Evolutionary conservation across 495 filamentous ascomycete species (phyloP), one percentile per base, ranked within the genome.

Genomic region (Penicillium psychrofluorescens): DNA sequence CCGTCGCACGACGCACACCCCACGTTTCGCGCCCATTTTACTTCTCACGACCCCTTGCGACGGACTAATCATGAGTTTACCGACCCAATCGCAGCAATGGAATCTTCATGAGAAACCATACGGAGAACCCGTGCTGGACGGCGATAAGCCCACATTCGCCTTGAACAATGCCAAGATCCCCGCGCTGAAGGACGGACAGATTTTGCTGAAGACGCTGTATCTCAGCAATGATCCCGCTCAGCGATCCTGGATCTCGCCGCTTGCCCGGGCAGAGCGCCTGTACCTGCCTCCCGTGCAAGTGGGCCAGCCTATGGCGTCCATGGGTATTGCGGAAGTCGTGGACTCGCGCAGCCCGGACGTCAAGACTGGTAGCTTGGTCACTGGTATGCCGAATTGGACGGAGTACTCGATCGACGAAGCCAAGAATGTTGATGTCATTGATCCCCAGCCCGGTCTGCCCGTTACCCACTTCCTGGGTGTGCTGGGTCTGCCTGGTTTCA

Each of bases 161-260:
- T 29, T 41, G 16, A 11, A 32, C n/a, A 32, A 22, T 2, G 39
- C 38, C 16, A 10, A 27, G 38, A 12, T 40, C 38, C 38, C 38
- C 1, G 14, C 14, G 9, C 39, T 48, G 6, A 16, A 38, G 22
- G 45, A 48, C 14, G 40, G 40, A 36, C 59, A 84, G 55, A 56
- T 82, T 46, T 72, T 86, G 11, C 44, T 86, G 28, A 76, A 84
- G 54, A 58, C 62, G 1, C 63, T 80, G 10, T 84, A 79, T 58
- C 49, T 86, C 43, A 83, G 78, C 36, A 77, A 83, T 45, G 84
- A 89, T 58, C 84, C 84, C 0, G 80, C 81, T 29, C 83, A 85
- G 68, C 71, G 84, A 40, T 70, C 70, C 35, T 86, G 83, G 84
- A 74, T 90, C 44, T 49, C 56, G 41, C 59, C 72, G 65, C 54